Evolutionary conservation across 148 eudicot species (phyloP).

Genomic region (Chenopodium suecicum): DNA sequence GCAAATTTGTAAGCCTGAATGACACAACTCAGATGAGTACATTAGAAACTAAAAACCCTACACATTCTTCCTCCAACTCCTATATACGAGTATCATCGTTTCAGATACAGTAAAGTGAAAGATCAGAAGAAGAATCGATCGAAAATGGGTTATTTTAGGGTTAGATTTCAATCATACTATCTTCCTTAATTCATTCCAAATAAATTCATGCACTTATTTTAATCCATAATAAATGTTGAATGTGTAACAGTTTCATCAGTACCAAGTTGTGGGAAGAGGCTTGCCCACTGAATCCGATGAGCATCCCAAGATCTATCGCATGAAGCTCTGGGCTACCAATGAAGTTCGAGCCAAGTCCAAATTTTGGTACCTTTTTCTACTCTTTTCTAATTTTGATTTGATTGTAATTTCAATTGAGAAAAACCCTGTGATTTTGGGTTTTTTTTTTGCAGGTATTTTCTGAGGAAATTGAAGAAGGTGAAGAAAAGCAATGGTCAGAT

Average conservation of each 20-base stretch:
- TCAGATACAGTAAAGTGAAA: too few species aligned
- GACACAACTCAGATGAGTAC: too few species aligned
- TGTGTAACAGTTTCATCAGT: constrained; percentile 64
- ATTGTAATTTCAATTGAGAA: too few species aligned
- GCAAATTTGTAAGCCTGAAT: too few species aligned
- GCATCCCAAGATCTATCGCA: constrained; percentile 82
- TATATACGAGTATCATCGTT: too few species aligned
- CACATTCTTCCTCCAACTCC: too few species aligned
- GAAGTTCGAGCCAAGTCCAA: constrained; percentile 93
- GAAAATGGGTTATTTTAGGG: constrained; percentile 27
- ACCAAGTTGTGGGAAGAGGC: constrained; percentile 84
- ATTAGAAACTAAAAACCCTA: too few species aligned
- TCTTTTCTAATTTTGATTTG: neutral
- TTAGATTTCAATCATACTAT: neutral
- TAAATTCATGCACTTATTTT: neutral
- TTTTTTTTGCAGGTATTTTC: constrained; percentile 52
- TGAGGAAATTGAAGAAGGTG: constrained; percentile 96
- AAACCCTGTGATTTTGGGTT: neutral
- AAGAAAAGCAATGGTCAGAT: constrained; percentile 90
- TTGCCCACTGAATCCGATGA: constrained; percentile 69
- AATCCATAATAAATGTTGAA: neutral
- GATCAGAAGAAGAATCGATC: neutral
- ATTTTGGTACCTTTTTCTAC: constrained; percentile 53
- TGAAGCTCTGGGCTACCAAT: constrained; percentile 94
- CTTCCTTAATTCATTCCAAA: neutral